Conservation (phyloP, 2,329 filamentous ascomycete species). For the Colletotrichum echinochloae region DNA sequence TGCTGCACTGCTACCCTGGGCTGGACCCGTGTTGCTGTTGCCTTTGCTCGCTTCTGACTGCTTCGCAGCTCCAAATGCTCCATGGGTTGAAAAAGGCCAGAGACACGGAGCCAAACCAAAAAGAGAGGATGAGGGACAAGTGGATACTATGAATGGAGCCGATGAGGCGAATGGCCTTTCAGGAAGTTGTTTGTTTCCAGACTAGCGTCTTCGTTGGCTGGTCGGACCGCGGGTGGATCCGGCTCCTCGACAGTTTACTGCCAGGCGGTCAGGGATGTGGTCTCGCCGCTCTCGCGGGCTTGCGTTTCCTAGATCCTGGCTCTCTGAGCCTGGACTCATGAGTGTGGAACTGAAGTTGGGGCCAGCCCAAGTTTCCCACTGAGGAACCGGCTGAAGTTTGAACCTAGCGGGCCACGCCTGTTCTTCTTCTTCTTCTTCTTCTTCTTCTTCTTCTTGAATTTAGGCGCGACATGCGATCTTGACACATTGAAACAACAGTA, state of each 20-base stretch:
- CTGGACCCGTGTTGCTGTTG: conserved; percentile 17
- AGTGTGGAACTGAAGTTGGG: conserved; percentile 11
- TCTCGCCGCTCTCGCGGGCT: not conserved
- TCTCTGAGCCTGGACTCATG: not conserved
- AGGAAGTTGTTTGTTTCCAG: not conserved
- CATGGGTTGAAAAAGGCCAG: conserved; percentile 8
- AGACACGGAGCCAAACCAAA: not conserved
- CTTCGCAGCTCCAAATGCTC: conserved; percentile 24
- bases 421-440: conserved; percentile 5
- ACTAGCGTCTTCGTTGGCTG: conserved; percentile 26
- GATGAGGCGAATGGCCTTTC: conserved; percentile 14
- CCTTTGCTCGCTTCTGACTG: not conserved
- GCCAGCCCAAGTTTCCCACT: conserved; percentile 33
- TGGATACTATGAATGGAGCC: not conserved
- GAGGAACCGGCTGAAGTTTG: conserved; percentile 27
- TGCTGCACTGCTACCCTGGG: conserved; percentile 30
- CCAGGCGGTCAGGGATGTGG: conserved; percentile 25
- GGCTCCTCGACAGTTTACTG: conserved; percentile 4
- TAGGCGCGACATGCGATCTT: conserved; percentile 11
- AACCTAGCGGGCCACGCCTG: conserved; percentile 18
- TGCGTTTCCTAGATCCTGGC: not conserved
- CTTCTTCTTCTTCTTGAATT: not conserved
- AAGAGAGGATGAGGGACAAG: conserved; percentile 19
- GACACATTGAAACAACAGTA: conserved; percentile 6
- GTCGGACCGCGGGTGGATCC: conserved; percentile 18